Conservation (phyloP, 345 rosid species). For the Gossypium longicalyx region DNA sequence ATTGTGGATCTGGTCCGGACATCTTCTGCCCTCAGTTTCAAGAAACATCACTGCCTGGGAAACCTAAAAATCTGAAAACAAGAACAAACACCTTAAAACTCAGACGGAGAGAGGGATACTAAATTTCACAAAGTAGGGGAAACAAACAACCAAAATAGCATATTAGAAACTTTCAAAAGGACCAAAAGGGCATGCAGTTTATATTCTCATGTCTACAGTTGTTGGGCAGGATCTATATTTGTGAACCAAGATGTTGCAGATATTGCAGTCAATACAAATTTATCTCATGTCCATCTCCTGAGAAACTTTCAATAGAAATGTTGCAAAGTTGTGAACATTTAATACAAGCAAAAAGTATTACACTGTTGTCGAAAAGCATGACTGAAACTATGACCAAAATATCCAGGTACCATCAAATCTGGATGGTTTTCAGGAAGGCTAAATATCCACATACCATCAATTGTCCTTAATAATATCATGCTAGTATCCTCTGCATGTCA, state of each 20-base stretch:
- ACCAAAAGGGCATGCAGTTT: neutral
- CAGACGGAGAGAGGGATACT: neutral
- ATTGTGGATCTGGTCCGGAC: neutral
- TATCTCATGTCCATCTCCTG: neutral
- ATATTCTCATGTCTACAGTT: neutral
- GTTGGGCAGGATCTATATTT: neutral
- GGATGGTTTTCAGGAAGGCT: neutral
- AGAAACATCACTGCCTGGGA: neutral
- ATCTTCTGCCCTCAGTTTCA: slow-evolving; percentile 11
- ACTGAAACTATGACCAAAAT: neutral
- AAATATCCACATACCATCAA: neutral
- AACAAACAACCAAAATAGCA: neutral
- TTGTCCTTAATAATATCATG: neutral
- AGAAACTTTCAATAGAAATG: no score
- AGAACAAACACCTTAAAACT: neutral
- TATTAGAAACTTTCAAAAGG: neutral
- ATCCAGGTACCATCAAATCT: neutral
- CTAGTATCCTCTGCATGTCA: neutral
- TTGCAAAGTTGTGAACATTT: neutral
- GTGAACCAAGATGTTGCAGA: neutral
- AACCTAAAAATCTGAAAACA: slow-evolving; percentile 3
- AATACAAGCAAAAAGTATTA: neutral
- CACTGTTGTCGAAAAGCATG: neutral
- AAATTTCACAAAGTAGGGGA: neutral
- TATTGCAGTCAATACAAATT: neutral